Evolutionary conservation across 2,329 filamentous ascomycete genomes (phyloP), one percentile per base, ranked within the genome.

Genomic region (Fusarium sp.): DNA sequence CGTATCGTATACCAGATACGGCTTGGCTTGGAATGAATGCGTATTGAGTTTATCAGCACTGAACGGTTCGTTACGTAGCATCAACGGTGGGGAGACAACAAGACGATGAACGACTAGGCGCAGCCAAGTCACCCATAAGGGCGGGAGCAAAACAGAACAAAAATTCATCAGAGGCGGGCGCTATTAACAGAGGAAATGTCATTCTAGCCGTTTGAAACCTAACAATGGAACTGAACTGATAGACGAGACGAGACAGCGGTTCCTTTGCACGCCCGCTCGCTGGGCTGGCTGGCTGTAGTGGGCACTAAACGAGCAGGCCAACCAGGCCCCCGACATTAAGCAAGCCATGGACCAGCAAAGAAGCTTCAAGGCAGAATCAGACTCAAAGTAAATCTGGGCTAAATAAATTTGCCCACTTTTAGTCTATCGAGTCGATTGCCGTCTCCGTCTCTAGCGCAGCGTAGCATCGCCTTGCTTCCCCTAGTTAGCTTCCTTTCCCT

Each of bases 391-490:
- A 49, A 49, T 55, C 17, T 33, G 55, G 35, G 52, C 45, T 60
- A 74, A 74, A 70, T 60, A 75, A 74, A 70, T 75, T 74, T 69
- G 59, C 69, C 73, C 73, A 63, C 42, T 61, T 70, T 71, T 44
- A 70, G 64, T 53, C 63, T 57, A 48, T 74, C 60, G 40, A 67
- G 38, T 65, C 46, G 60, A 69, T 64, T 66, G 48, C 60, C 53
- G 50, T 69, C 42, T 70, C 60, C 37, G 37, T 54, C 54, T 61
- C 20, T 41, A 60, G 62, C 44, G 42, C 27, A 66, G 53, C 61
- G 56, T 58, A 70, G 67, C 45, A 60, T 71, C 57, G 63, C 49
- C 63, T 59, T 64, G 57, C 54, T 71, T 54, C 50, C 60, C 60
- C 44, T 69, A 58, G 69, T 54, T 46, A 9, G 48, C 48, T 27